These are phyloP conservation scores for Cutaneotrichosporon curvatum DNA, from an alignment of 1,284 basidiomycete genomes.

Conservation along the genomic window DNA sequence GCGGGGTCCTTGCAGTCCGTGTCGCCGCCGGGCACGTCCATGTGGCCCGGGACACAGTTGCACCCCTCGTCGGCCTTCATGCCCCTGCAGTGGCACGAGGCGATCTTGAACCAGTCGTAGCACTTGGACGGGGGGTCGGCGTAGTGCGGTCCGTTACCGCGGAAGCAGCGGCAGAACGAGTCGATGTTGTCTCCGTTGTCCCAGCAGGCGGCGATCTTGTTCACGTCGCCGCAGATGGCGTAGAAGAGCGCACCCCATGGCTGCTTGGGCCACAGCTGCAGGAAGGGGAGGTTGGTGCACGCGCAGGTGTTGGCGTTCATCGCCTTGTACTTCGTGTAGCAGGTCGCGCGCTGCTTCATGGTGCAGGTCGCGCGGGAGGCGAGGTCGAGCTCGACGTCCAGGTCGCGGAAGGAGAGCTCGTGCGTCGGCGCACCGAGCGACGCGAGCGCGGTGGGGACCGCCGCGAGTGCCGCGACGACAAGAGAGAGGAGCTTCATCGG, in stretches of 20 bases:
- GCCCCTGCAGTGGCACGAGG: background rate
- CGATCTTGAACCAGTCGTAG: slow-evolving; percentile 1
- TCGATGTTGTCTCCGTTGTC: slow-evolving; percentile 4
- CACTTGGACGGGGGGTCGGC: background rate
- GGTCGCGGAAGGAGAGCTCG: background rate
- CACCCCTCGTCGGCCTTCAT: slow-evolving; percentile 2
- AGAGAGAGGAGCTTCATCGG: background rate
- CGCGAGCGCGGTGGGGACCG: background rate
- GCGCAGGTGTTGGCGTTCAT: background rate
- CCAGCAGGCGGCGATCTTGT: slow-evolving; percentile 11
- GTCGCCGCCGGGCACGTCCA: slow-evolving; percentile 4
- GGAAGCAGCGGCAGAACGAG: slow-evolving; percentile 4
- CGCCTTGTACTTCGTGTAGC: background rate
- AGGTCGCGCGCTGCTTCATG: background rate
- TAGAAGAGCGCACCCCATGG: background rate
- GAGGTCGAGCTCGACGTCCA: background rate
- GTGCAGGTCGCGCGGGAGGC: background rate
- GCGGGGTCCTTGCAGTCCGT: slow-evolving; percentile 1
- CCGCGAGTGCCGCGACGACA: background rate
- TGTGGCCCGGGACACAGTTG: slow-evolving; percentile 1
- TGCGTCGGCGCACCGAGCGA: background rate
- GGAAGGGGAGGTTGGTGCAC: background rate
- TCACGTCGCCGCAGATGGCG: background rate
- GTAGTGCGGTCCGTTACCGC: background rate
- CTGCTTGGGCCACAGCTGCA: background rate